phyloP scores from a whole-genome alignment of 2,329 filamentous ascomycete genomes.

The Fusarium sp. region DNA sequence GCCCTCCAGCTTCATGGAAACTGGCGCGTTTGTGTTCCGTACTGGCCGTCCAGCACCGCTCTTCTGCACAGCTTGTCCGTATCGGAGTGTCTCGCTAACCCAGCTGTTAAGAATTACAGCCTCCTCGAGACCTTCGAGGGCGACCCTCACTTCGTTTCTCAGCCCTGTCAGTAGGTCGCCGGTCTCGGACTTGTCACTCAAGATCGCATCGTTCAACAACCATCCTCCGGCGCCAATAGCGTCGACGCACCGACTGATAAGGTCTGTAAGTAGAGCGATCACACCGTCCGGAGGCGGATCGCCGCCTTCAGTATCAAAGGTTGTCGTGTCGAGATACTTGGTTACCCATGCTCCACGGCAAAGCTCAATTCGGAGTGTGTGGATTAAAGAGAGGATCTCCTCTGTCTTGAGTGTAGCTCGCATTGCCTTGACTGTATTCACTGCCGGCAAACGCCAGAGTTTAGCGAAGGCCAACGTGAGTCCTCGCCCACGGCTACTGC shows the following conservation, averaged over 20 bases:
- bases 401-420: conserved; percentile 72
- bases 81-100: conserved; percentile 74
- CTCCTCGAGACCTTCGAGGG: conserved; percentile 78
- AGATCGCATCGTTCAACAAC: conserved; percentile 71
- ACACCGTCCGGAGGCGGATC: conserved; percentile 70
- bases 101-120: conserved; percentile 72
- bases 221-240: conserved; percentile 80
- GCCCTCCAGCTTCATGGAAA: conserved; percentile 55
- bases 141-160: conserved; percentile 75
- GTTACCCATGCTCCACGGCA: conserved; percentile 81
- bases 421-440: conserved; percentile 70
- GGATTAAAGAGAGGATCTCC: conserved; percentile 77
- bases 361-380: conserved; percentile 78
- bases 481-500: conserved; percentile 70
- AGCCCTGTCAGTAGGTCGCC: conserved; percentile 74
- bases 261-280: conserved; percentile 75
- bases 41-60: conserved; percentile 43
- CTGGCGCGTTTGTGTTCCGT: conserved; percentile 56
- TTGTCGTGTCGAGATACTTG: conserved; percentile 71
- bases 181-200: conserved; percentile 63
- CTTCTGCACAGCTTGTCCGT: conserved; percentile 58
- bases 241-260: conserved; percentile 79
- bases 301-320: conserved; percentile 56
- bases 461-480: conserved; percentile 76
- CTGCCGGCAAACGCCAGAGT: conserved; percentile 72